Percentiles rank a stretch among this genome's conserved stretches.
These are phyloP conservation scores for Pleurotus ostreatus DNA, from an alignment of 768 basidiomycete genomes.

Conservation along the genomic window DNA sequence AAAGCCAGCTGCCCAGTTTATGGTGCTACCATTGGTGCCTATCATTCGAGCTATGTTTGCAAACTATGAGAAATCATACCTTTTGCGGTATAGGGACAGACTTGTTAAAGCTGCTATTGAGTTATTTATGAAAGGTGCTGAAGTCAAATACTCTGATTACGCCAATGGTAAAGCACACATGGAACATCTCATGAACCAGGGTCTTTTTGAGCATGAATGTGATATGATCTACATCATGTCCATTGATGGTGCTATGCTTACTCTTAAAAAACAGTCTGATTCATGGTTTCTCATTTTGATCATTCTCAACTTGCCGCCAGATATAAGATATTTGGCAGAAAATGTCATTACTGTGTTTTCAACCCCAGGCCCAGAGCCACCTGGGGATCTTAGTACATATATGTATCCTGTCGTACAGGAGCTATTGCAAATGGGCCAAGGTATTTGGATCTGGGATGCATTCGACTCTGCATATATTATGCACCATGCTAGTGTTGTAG, in stretches of 20 bases:
- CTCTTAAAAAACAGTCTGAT: conserved; percentile 28
- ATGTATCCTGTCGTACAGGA: conserved; percentile 22
- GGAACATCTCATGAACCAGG: conserved; percentile 14
- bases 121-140: conserved; percentile 11
- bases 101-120: conserved; percentile 16
- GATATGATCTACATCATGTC: conserved; percentile 22
- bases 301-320: conserved; percentile 19
- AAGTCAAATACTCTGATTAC: conserved; percentile 21
- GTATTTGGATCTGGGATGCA: conserved; percentile 31
- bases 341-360: conserved; percentile 20
- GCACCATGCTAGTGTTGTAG: conserved; percentile 13
- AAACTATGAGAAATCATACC: conserved; percentile 19
- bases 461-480: conserved; percentile 20
- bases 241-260: conserved; percentile 26
- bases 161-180: conserved; percentile 17
- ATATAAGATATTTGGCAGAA: conserved; percentile 14
- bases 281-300: conserved; percentile 21
- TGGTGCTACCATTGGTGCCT: conserved; percentile 17
- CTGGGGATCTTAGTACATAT: conserved; percentile 23
- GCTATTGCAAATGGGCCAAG: conserved; percentile 20
- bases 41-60: conserved; percentile 23
- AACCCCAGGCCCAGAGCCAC: conserved; percentile 23
- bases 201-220: conserved; percentile 18
- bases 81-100: conserved; percentile 19
- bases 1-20: conserved; percentile 18